Base-by-base conservation (phyloP, 2,329 filamentous ascomycete species). In the Nothomitra cinnamomea region DNA sequence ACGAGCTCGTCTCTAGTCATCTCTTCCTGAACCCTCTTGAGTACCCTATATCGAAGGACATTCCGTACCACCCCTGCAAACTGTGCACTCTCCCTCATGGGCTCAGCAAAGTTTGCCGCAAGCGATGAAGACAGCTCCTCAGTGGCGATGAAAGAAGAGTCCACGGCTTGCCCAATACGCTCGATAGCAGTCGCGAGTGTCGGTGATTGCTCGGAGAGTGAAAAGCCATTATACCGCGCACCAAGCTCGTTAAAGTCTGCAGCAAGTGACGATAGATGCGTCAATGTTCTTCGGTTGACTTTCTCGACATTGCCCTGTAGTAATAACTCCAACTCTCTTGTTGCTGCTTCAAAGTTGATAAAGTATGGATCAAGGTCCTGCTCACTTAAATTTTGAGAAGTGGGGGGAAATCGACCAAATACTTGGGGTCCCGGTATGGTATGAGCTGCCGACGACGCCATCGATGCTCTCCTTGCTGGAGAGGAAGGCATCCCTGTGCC, bases 341-440 rank as follows among this genome's bases (percentile, higher is more conserved):
- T 95, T 1, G 88, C 90, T 2, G 83, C 76, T 65, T 98, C 94
- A 60, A 94, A 98, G 38, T 87, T 84, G 56, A 90, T 82, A 67
- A 98, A 98, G 66, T 96, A 98, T 1, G 89, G 88, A 62, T 98
- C 92, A 15, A 98, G 75, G 53, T 96, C 90, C 61, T 88, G 81
- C 65, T 98, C 94, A 59, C 79, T 85, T 53, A 96, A 70, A 53
- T 80, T 79, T 57, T 82, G 79, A 1, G 82, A 77, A 24, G 87
- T 81, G 0, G 87, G 83, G 3, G 92, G 92, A 59, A 98, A 95
- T 15, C 88, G 82, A 19, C 79, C 80, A 59, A 87, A 81, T 8
- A 83, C 68, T 61, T 87, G 84, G 1, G 63, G 79, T 1, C 77
- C 76, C 5, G 78, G 75, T 47, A 70, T 74, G 2, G 72, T 72